Conservation (phyloP, 208 protist genomes). For the Herpetomonas samuelpessoai region DNA sequence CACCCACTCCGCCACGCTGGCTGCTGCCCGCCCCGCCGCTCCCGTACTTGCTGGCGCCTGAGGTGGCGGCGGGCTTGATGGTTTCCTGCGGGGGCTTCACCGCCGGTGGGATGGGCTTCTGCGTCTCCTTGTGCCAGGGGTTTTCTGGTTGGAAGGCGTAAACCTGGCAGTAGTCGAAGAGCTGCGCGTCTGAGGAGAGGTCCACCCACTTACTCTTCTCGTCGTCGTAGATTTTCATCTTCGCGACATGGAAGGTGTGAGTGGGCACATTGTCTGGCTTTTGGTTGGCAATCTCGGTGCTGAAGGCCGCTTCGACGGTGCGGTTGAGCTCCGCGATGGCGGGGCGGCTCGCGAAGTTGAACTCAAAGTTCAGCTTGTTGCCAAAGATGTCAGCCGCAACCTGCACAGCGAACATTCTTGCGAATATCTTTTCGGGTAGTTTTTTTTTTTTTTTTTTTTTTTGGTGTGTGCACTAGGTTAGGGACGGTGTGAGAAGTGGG, state of each 20-base stretch:
- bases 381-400: slow-evolving; percentile 89
- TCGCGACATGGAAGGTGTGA: slow-evolving; percentile 80
- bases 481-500: no score
- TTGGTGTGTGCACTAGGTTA: no score
- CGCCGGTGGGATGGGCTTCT: slow-evolving; percentile 84
- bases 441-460: no score
- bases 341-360: slow-evolving; percentile 73
- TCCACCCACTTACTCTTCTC: slow-evolving; percentile 88
- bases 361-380: slow-evolving; percentile 90
- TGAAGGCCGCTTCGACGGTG: slow-evolving; percentile 65
- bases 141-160: slow-evolving; percentile 91
- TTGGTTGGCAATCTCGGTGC: slow-evolving; percentile 68
- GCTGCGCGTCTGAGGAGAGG: slow-evolving; percentile 69
- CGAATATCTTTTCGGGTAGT: no score
- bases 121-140: slow-evolving; percentile 90
- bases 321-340: slow-evolving; percentile 64
- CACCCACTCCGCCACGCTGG: slow-evolving; percentile 2
- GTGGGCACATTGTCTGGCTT: slow-evolving; percentile 66
- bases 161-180: slow-evolving; percentile 83
- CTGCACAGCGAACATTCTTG: slow-evolving; percentile 87
- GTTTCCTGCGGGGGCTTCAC: slow-evolving; percentile 55
- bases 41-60: slow-evolving; percentile 7
- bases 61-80: slow-evolving; percentile 13
- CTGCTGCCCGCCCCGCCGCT: slow-evolving; percentile 6
- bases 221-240: slow-evolving; percentile 90